A percentile compares a stretch with the other conserved stretches of the same genome.
These are phyloP conservation scores for Cyberlindnera maclurae DNA, from an alignment of 805 yeast species.

Conservation along the genomic window DNA sequence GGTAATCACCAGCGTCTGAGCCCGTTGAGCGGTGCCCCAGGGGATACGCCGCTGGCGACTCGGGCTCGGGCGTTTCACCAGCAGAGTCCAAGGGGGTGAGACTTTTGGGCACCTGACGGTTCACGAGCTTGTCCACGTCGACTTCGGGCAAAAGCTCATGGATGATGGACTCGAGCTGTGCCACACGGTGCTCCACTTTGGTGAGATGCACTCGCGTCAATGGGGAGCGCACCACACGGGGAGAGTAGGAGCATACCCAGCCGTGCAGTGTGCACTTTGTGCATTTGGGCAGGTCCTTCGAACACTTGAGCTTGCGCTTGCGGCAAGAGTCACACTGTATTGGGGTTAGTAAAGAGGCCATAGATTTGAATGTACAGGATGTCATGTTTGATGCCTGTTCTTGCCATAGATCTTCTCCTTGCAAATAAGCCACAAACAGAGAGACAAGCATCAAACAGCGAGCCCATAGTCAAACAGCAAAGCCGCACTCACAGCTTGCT, in stretches of 20 bases:
- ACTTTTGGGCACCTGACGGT: constrained; percentile 11
- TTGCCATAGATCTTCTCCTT: no score
- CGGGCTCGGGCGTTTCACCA: neutral
- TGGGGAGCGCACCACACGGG: constrained; percentile 72
- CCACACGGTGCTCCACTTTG: constrained; percentile 55
- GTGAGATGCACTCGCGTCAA: constrained; percentile 77
- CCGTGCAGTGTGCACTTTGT: constrained; percentile 63
- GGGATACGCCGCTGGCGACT: constrained; percentile 2
- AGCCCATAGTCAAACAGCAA: neutral
- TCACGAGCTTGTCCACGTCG: constrained; percentile 35
- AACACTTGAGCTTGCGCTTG: constrained; percentile 69
- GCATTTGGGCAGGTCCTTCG: constrained; percentile 73
- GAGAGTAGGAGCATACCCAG: constrained; percentile 75
- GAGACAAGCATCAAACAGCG: no score
- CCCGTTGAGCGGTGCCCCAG: neutral
- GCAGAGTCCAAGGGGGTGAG: constrained; percentile 2
- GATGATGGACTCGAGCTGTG: constrained; percentile 38
- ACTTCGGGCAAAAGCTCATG: constrained; percentile 37
- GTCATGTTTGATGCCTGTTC: no score
- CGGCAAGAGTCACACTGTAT: constrained; percentile 76
- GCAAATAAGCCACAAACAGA: no score
- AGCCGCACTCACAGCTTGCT: constrained; percentile 21
- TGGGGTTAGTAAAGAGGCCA: neutral
- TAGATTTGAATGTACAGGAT: no score
- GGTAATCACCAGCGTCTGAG: constrained; percentile 11